A percentile compares a stretch with the other conserved stretches of the same genome.
Evolutionary conservation across 2,329 filamentous ascomycete species (phyloP).

Genomic region (Conoideocrella luteorostrata): DNA sequence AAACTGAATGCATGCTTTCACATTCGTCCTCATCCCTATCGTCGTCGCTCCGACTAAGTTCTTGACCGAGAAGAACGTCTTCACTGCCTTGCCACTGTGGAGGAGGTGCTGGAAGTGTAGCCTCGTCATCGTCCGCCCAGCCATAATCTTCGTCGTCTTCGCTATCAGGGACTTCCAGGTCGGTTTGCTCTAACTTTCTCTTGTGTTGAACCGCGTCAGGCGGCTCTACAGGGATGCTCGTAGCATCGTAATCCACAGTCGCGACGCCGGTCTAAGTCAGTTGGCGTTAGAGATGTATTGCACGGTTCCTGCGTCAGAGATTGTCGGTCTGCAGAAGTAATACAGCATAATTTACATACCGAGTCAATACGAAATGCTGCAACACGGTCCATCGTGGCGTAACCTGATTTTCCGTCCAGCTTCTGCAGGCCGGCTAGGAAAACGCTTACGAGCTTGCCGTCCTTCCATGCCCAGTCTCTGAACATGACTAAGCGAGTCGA

Average conservation of each 20-base stretch:
- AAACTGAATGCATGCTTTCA: slow-evolving; percentile 4
- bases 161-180: slow-evolving; percentile 54
- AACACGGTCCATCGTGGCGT: slow-evolving; percentile 34
- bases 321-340: background rate
- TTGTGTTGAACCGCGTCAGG: slow-evolving; percentile 43
- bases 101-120: slow-evolving; percentile 51
- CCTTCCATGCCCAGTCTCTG: slow-evolving; percentile 61
- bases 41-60: slow-evolving; percentile 34
- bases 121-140: slow-evolving; percentile 63
- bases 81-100: slow-evolving; percentile 64
- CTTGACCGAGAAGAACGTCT: slow-evolving; percentile 49
- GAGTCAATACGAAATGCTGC: slow-evolving; percentile 43
- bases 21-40: slow-evolving; percentile 14
- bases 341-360: slow-evolving; percentile 26
- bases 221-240: slow-evolving; percentile 24
- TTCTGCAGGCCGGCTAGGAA: slow-evolving; percentile 62
- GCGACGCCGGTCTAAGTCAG: slow-evolving; percentile 36
- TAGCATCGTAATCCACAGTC: slow-evolving; percentile 33
- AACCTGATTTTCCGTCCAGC: slow-evolving; percentile 44
- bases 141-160: slow-evolving; percentile 66
- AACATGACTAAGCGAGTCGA: slow-evolving; percentile 71
- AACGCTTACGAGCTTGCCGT: slow-evolving; percentile 39
- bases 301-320: no score
- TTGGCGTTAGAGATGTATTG: no score
- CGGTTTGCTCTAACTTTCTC: slow-evolving; percentile 56